Evolutionary conservation across 345 rosid species (phyloP).

Genomic region (Pistacia integerrima): DNA sequence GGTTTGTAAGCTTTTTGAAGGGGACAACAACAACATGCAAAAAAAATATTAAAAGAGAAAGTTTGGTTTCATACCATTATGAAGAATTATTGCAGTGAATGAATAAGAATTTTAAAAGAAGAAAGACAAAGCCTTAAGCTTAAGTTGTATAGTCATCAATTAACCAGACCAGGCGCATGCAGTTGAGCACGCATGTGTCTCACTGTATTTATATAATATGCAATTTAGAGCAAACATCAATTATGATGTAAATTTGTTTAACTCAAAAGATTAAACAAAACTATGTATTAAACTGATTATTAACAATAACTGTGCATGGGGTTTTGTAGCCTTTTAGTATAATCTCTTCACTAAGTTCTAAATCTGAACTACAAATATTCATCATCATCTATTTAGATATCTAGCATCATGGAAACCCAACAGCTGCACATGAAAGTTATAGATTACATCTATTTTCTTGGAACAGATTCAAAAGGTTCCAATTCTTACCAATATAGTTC

Average conservation of each 20-base stretch:
- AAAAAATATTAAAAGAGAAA: not conserved
- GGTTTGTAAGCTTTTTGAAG: not conserved
- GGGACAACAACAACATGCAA: constrained; percentile 3
- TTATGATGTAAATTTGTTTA: not conserved
- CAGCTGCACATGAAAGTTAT: no score
- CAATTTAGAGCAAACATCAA: not conserved
- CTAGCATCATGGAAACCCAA: not conserved
- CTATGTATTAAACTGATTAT: no score
- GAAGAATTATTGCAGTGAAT: constrained; percentile 1
- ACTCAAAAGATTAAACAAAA: no score
- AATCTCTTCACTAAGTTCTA: not conserved
- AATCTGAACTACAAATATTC: not conserved
- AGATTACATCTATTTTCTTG: not conserved
- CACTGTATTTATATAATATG: not conserved
- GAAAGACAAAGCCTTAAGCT: not conserved
- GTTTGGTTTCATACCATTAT: constrained; percentile 2
- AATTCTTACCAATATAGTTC: no score
- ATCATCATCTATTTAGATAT: not conserved
- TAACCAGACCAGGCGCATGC: constrained; percentile 11
- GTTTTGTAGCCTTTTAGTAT: no score
- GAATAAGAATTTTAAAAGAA: not conserved
- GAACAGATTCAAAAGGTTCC: not conserved
- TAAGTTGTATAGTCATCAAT: not conserved
- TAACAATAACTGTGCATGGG: not conserved
- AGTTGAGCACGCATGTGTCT: constrained; percentile 6